These are phyloP conservation scores for Myrmaecium sp. DNA, from an alignment of 2,329 filamentous ascomycete species.

Conservation along the genomic window DNA sequence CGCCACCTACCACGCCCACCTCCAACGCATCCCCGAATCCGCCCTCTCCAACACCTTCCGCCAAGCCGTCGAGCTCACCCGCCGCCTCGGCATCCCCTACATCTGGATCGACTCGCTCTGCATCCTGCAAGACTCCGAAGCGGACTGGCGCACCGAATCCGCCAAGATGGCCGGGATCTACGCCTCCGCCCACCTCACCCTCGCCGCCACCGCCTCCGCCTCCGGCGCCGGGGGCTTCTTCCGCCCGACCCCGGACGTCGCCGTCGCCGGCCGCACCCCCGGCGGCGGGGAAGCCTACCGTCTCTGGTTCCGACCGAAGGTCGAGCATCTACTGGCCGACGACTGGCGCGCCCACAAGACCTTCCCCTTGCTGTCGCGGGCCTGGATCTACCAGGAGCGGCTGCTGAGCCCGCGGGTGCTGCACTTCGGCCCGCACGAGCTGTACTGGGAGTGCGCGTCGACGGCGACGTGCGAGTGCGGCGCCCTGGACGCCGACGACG, in stretches of 20 bases:
- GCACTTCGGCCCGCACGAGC: slow-evolving; percentile 2
- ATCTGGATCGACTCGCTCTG: slow-evolving; percentile 9
- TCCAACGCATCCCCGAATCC: not conserved
- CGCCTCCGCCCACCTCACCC: slow-evolving; percentile 2
- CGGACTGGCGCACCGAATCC: slow-evolving; percentile 4
- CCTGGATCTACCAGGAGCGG: slow-evolving; percentile 4
- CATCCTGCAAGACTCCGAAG: slow-evolving; percentile 4
- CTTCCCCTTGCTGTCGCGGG: slow-evolving; percentile 1
- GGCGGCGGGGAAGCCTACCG: no score
- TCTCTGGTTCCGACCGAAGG: no score
- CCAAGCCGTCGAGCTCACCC: slow-evolving; percentile 3
- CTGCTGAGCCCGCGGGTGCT: slow-evolving; percentile 1
- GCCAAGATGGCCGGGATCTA: slow-evolving; percentile 1
- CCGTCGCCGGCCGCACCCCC: not conserved
- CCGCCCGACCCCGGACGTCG: not conserved
- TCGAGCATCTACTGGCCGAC: no score
- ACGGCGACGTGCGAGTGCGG: slow-evolving; percentile 2
- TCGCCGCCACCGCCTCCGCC: slow-evolving; percentile 2
- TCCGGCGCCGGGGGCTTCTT: slow-evolving; percentile 4
- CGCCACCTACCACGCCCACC: slow-evolving; percentile 3
- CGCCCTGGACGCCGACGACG: not conserved
- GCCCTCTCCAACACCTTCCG: slow-evolving; percentile 3
- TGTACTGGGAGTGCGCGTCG: slow-evolving; percentile 1
- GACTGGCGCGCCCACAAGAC: not conserved
- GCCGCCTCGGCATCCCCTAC: slow-evolving; percentile 2